Base-by-base conservation (phyloP, 177 flowering plant species). In the Vitis hybrid region DNA sequence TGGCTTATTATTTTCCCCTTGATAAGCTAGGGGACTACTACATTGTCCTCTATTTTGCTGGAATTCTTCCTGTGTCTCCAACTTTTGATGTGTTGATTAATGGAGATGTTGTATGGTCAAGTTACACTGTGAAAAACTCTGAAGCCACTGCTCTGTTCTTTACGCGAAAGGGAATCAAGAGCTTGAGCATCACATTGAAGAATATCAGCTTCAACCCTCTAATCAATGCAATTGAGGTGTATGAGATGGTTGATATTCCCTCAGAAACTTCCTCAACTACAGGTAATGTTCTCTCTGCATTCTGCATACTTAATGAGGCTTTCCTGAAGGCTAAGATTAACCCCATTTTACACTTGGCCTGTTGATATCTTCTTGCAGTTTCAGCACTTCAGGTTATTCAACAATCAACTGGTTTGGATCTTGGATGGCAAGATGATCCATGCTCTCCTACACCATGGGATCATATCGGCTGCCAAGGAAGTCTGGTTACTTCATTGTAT, bases 341-440 rank as follows among this genome's bases (percentile, higher is more conserved):
- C 49, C 66, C 13, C 6, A 14, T 64, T 20, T n/a, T 19, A 16
- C 26, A 55, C 10, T 10, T 62, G n/a, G 5, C 39, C 16, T 14
- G 26, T 53, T 65, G 22, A 19, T 64, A 55, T 66, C 66, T 49
- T 55, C 51, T 67, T 84, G 71, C 87, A 92, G 98, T 89, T 68
- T 92, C 96, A n/a, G 96, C 98, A 20, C 93, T 92, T 74, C 84
- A 87, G 75, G 91, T 90, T 73, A 92, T 92, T 70, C 86, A 89
- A 69, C 86, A 89, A 65, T 88, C 82, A 3, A 80, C 86, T 29
- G 93, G 91, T 29, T 68, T 86, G 31, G 89, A 92, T 81, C 77
- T 92, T 52, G 93, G 84, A 53, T 92, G 98, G 98, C 69, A 89
- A 78, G 96, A 90, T 68, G 98, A 92, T 79, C 98, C 98, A 5